Percentiles rank a stretch among this genome's conserved stretches.
phyloP scores from a whole-genome alignment of 257 asterid genomes.

The Salvia miltiorrhiza region DNA sequence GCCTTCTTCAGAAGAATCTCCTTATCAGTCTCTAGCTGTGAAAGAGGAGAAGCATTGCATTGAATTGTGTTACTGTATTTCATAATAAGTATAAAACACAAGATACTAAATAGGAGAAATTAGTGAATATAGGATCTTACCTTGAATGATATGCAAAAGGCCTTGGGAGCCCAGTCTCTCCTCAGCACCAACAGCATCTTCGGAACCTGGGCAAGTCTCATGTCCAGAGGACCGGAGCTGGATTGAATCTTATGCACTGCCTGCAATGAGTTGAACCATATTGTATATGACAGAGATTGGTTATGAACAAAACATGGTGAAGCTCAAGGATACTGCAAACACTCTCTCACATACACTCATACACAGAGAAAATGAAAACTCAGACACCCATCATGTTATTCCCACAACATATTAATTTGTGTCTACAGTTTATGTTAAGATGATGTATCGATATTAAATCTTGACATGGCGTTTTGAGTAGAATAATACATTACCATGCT shows the following conservation, averaged over 20 bases:
- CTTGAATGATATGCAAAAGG: constrained; percentile 96
- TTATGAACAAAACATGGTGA: background rate
- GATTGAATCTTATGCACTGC: constrained; percentile 86
- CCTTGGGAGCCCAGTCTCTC: constrained; percentile 85
- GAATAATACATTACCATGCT: constrained; percentile 58
- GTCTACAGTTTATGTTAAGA: background rate
- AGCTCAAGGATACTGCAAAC: background rate
- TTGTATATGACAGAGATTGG: background rate
- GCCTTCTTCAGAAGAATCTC: constrained; percentile 84
- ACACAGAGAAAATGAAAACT: background rate
- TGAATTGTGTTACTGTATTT: background rate
- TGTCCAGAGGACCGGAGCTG: constrained; percentile 83
- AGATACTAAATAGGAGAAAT: background rate
- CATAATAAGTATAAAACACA: too few species aligned
- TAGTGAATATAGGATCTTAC: constrained; percentile 22
- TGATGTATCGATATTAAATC: background rate
- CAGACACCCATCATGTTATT: too few species aligned
- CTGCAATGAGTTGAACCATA: constrained; percentile 32
- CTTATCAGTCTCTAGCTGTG: constrained; percentile 82
- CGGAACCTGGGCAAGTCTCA: constrained; percentile 87
- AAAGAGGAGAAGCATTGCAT: background rate
- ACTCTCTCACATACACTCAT: background rate
- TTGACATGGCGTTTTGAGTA: background rate
- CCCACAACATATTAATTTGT: background rate
- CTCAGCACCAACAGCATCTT: constrained; percentile 89